Evolutionary conservation across 768 basidiomycete species (phyloP).

Genomic region (Tylopilus subfusipes): DNA sequence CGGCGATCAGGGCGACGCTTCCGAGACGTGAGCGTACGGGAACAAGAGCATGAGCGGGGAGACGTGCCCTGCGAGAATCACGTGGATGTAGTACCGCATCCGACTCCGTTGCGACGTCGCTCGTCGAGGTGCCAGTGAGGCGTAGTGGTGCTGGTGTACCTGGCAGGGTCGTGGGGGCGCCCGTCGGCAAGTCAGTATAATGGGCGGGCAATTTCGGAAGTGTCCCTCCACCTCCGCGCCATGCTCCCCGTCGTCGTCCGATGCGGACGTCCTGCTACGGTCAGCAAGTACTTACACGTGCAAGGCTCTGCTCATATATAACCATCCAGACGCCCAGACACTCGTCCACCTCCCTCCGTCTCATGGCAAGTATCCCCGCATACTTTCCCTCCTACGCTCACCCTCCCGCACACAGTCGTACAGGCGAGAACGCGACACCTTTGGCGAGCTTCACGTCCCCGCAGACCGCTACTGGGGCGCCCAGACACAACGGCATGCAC

Average conservation of each 20-base stretch:
- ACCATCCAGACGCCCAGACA: neutral
- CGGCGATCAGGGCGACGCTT: constrained; percentile 13
- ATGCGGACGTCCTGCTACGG: neutral
- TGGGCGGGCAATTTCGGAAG: constrained; percentile 14
- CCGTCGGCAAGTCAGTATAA: neutral
- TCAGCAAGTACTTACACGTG: constrained; percentile 21
- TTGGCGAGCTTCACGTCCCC: constrained; percentile 90
- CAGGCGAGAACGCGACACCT: constrained; percentile 89
- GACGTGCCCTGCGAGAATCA: constrained; percentile 23
- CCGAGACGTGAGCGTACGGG: neutral
- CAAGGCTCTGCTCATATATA: constrained; percentile 7
- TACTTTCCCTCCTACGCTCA: neutral
- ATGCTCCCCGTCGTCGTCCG: constrained; percentile 20
- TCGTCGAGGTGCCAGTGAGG: too few species aligned
- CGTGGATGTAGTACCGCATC: constrained; percentile 21
- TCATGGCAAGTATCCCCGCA: constrained; percentile 33
- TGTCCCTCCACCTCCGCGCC: neutral
- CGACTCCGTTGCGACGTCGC: neutral
- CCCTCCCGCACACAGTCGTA: constrained; percentile 43
- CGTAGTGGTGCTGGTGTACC: neutral
- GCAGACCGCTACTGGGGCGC: constrained; percentile 94
- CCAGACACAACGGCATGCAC: constrained; percentile 84
- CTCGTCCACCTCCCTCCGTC: constrained; percentile 31
- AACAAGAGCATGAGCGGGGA: neutral
- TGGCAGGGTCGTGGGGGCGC: neutral